Evolutionary conservation across 2,329 filamentous ascomycete species (phyloP).

Genomic region (Aureobasidium pullulans): DNA sequence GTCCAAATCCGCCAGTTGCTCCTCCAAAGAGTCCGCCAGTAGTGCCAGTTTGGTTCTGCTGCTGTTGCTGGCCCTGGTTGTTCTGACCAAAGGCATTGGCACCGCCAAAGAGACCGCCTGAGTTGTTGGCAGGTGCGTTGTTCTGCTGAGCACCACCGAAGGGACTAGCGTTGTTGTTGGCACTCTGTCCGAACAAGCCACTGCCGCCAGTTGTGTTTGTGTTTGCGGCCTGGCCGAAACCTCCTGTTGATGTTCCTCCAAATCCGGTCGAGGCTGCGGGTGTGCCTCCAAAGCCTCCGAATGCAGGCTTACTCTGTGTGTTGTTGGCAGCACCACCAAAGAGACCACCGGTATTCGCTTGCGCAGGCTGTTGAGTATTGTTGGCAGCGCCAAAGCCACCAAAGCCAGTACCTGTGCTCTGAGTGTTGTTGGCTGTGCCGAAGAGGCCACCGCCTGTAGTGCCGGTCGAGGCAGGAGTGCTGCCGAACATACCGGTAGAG

Average conservation of each 20-base stretch:
- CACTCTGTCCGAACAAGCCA: slow-evolving; percentile 25
- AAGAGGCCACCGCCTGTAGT: slow-evolving; percentile 23
- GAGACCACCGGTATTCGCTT: slow-evolving; percentile 12
- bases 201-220: slow-evolving; percentile 25
- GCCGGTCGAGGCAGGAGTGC: slow-evolving; percentile 17
- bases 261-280: slow-evolving; percentile 33
- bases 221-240: slow-evolving; percentile 30
- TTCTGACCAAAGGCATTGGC: slow-evolving; percentile 24
- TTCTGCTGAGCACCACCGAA: slow-evolving; percentile 17
- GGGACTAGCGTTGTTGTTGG: slow-evolving; percentile 23
- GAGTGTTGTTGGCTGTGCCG: slow-evolving; percentile 25
- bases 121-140: slow-evolving; percentile 24
- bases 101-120: slow-evolving; percentile 35
- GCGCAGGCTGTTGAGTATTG: background rate
- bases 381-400: background rate
- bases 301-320: slow-evolving; percentile 18
- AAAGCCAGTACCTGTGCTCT: slow-evolving; percentile 13
- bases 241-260: slow-evolving; percentile 24
- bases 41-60: slow-evolving; percentile 7
- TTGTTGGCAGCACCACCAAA: slow-evolving; percentile 16
- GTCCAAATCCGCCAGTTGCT: slow-evolving; percentile 9
- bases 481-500: slow-evolving; percentile 23
- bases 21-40: background rate
- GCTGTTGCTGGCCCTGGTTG: slow-evolving; percentile 18
- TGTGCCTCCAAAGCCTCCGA: slow-evolving; percentile 34